Evolutionary conservation across 1,139 yeast genomes (phyloP).

Genomic region (Taiozyma sp.): DNA sequence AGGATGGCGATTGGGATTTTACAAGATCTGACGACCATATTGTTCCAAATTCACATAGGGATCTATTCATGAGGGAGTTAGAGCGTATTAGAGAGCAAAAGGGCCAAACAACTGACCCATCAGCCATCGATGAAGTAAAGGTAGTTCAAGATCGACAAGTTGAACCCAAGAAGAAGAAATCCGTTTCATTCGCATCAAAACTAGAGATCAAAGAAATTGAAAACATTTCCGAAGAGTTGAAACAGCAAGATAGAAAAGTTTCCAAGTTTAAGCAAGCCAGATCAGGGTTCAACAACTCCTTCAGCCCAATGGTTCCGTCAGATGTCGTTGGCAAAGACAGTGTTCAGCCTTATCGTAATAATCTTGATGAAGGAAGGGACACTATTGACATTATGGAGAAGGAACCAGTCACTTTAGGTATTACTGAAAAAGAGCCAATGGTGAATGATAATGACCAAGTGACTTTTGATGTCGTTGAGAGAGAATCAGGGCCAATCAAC

Average conservation of each 20-base stretch:
- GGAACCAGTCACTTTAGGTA: background rate
- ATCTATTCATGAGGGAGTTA: slow-evolving; percentile 16
- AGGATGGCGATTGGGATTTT: slow-evolving; percentile 21
- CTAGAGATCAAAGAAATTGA: slow-evolving; percentile 51
- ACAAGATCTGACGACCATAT: slow-evolving; percentile 6
- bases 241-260: slow-evolving; percentile 6
- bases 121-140: background rate
- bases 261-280: slow-evolving; percentile 18
- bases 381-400: slow-evolving; percentile 2
- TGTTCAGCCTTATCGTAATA: background rate
- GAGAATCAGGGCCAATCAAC: background rate
- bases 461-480: slow-evolving; percentile 1
- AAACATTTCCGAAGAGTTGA: slow-evolving; percentile 43
- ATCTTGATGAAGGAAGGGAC: background rate
- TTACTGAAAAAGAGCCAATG: background rate
- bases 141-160: slow-evolving; percentile 23
- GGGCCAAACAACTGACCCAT: no score
- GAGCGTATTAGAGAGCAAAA: slow-evolving; percentile 2
- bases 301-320: slow-evolving; percentile 1
- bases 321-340: slow-evolving; percentile 9
- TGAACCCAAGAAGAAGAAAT: slow-evolving; percentile 27
- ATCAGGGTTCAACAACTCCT: background rate
- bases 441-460: slow-evolving; percentile 5
- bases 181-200: slow-evolving; percentile 44
- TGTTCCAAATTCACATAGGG: slow-evolving; percentile 17